Evolutionary conservation across 352 stramenopile species (phyloP).

Genomic region (Phytophthora pini): DNA sequence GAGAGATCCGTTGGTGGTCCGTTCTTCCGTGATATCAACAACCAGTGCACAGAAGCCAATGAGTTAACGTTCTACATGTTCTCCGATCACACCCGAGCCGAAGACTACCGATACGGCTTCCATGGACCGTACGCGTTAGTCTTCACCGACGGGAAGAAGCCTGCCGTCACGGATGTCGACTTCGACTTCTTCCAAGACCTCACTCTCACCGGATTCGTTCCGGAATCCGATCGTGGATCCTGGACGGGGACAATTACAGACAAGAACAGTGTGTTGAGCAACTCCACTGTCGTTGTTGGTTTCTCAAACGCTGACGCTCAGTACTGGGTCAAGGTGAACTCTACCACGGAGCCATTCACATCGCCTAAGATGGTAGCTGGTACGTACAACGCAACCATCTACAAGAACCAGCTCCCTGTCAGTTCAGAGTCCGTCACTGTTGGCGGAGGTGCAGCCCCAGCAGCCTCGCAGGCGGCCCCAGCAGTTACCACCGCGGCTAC

Average conservation of each 20-base stretch:
- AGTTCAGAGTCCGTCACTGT: constrained; percentile 41
- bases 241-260: constrained; percentile 48
- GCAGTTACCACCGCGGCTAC: constrained; percentile 1
- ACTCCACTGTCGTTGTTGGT: constrained; percentile 39
- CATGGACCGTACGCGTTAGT: constrained; percentile 61
- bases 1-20: constrained; percentile 54
- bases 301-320: constrained; percentile 55
- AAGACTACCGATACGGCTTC: constrained; percentile 64
- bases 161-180: constrained; percentile 31
- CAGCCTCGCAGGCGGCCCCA: not conserved
- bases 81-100: constrained; percentile 60
- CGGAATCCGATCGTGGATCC: constrained; percentile 33
- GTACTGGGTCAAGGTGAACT: constrained; percentile 48
- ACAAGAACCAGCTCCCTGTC: constrained; percentile 62
- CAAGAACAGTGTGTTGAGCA: constrained; percentile 30
- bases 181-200: constrained; percentile 64
- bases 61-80: constrained; percentile 69
- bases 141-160: constrained; percentile 45
- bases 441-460: constrained; percentile 1
- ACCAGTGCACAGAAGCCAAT: constrained; percentile 56
- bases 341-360: constrained; percentile 32
- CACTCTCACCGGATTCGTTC: constrained; percentile 49
- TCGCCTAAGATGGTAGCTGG: constrained; percentile 55
- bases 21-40: constrained; percentile 71
- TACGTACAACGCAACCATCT: constrained; percentile 60